phyloP scores from a whole-genome alignment of 2,329 filamentous ascomycete species.

The Colletotrichum sp. region DNA sequence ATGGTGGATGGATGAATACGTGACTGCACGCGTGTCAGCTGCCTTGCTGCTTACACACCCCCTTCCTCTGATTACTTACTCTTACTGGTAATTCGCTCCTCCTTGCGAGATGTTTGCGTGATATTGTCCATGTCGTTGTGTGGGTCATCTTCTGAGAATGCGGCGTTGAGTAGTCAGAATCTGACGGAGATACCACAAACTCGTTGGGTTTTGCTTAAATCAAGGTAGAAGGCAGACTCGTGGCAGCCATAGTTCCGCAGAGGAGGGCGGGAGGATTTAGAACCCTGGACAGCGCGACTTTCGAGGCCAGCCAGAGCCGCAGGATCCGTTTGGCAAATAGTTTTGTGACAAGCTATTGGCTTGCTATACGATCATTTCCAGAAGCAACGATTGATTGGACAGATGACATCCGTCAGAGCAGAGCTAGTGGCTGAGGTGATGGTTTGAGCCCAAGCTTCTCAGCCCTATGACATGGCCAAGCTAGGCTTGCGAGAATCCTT shows the following conservation, averaged over 20 bases:
- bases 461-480: conserved; percentile 8
- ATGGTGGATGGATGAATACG: not conserved
- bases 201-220: not conserved
- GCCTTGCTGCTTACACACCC: conserved; percentile 12
- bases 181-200: not conserved
- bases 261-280: not conserved
- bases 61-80: not conserved
- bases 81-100: not conserved
- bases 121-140: not conserved
- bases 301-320: not conserved
- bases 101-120: not conserved
- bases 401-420: not conserved
- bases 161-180: not conserved
- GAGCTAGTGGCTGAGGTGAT: not conserved
- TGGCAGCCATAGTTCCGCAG: not conserved
- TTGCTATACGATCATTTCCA: conserved; percentile 4
- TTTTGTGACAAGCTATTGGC: not conserved
- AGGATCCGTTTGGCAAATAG: not conserved
- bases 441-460: not conserved
- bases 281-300: not conserved
- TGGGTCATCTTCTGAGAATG: not conserved
- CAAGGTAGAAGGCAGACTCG: not conserved
- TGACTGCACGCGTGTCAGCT: conserved; percentile 8
- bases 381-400: conserved; percentile 1
- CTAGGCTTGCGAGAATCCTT: not conserved